These are phyloP conservation scores for Arachis stenosperma DNA, from an alignment of 306 rosid genomes.

Conservation along the genomic window DNA sequence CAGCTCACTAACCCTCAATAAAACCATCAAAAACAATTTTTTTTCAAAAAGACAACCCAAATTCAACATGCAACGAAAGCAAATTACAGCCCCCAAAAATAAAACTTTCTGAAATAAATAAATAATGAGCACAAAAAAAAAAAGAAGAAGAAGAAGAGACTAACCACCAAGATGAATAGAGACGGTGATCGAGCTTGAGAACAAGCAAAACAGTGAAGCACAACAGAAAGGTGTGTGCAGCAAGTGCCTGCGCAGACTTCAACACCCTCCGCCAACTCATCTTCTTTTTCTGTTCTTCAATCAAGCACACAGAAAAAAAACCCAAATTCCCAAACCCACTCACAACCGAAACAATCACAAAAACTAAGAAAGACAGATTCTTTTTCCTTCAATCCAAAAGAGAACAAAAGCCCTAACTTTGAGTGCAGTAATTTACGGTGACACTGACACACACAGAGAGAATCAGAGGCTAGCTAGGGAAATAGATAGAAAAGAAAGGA, in stretches of 20 bases:
- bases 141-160: constrained; percentile 33
- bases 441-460: neutral
- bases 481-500: neutral
- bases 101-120: neutral
- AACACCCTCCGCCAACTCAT: constrained; percentile 96
- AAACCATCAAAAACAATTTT: constrained; percentile 24
- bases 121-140: neutral
- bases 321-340: constrained; percentile 23
- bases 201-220: constrained; percentile 84
- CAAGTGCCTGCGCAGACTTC: constrained; percentile 81
- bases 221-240: constrained; percentile 81
- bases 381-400: neutral
- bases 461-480: neutral
- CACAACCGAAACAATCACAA: neutral
- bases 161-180: constrained; percentile 91
- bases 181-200: constrained; percentile 81
- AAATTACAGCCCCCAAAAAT: constrained; percentile 17
- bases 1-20: constrained; percentile 3
- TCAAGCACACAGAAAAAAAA: constrained; percentile 22
- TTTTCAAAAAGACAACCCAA: neutral
- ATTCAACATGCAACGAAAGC: constrained; percentile 26
- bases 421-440: neutral
- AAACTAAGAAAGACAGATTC: neutral
- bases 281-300: constrained; percentile 8
- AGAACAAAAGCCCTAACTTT: neutral